Evolutionary conservation across 1,139 yeast genomes (phyloP).

Genomic region (Sugiyamaella paludigena): DNA sequence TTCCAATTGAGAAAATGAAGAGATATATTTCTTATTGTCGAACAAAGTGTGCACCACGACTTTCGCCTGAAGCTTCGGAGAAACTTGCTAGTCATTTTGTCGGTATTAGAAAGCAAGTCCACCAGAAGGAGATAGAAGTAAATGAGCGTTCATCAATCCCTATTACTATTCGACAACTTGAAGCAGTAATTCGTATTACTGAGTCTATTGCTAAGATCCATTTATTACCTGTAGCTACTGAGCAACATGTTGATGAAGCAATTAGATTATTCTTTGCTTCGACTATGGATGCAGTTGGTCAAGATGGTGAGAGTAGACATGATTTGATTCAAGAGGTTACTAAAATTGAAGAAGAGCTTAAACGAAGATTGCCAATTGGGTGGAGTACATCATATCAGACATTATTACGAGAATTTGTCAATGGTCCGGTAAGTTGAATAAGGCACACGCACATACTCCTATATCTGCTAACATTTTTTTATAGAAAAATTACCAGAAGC

Average conservation of each 20-base stretch:
- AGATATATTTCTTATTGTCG: conserved; percentile 90
- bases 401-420: conserved; percentile 79
- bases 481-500: conserved; percentile 55
- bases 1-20: conserved; percentile 87
- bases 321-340: conserved; percentile 67
- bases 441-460: conserved; percentile 12
- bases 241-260: conserved; percentile 92
- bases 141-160: conserved; percentile 95
- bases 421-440: conserved; percentile 31
- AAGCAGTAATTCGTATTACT: conserved; percentile 93
- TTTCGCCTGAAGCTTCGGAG: conserved; percentile 87
- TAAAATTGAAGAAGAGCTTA: conserved; percentile 77
- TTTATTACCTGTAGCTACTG: conserved; percentile 79
- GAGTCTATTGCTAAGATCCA: conserved; percentile 90
- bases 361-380: conserved; percentile 91
- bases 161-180: conserved; percentile 94
- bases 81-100: conserved; percentile 93
- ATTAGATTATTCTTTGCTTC: conserved; percentile 92
- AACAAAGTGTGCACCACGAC: conserved; percentile 86
- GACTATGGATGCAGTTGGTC: conserved; percentile 96
- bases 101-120: conserved; percentile 80
- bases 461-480: neutral
- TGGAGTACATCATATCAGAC: conserved; percentile 93
- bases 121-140: conserved; percentile 73
- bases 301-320: conserved; percentile 58